Conservation (phyloP, 2,329 filamentous ascomycete species). For the Thielaviopsis ethacetica region DNA sequence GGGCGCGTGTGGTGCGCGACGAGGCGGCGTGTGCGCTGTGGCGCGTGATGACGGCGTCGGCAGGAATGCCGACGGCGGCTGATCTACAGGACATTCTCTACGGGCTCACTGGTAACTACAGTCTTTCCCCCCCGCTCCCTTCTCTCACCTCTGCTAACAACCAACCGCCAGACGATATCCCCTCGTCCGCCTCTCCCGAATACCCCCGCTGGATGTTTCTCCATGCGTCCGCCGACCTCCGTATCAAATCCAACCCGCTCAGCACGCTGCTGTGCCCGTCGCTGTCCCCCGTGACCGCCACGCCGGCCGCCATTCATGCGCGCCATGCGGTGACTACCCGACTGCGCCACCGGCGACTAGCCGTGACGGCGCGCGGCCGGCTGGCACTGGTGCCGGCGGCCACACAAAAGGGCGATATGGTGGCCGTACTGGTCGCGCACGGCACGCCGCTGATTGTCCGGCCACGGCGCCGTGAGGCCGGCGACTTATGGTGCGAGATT, state of each 20-base stretch:
- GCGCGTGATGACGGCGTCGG: conserved; percentile 6
- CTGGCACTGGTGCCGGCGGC: conserved; percentile 9
- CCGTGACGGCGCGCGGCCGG: conserved; percentile 5
- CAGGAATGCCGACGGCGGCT: not conserved
- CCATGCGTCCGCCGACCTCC: conserved; percentile 1
- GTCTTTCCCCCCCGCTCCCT: not conserved
- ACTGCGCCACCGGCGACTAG: conserved; percentile 6
- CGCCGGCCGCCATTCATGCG: conserved; percentile 2
- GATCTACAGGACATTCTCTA: conserved; percentile 10
- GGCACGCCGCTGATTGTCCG: conserved; percentile 8
- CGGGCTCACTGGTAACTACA: conserved; percentile 5
- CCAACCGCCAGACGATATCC: not conserved
- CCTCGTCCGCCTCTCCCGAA: conserved; percentile 5
- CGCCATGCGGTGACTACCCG: not conserved
- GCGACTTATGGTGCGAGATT: conserved; percentile 10
- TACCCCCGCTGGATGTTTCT: conserved; percentile 8
- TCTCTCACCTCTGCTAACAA: not conserved
- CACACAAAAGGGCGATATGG: conserved; percentile 9
- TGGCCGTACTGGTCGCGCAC: conserved; percentile 7
- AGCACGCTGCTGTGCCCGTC: not conserved
- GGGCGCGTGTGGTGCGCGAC: not conserved
- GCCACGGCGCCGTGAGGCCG: conserved; percentile 1
- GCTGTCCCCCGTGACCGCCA: not conserved
- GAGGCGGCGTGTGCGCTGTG: conserved; percentile 7
- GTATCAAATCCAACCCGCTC: conserved; percentile 6